Conservation (phyloP, 2,329 filamentous ascomycete genomes). For the Pseudogymnoascus destructans region DNA sequence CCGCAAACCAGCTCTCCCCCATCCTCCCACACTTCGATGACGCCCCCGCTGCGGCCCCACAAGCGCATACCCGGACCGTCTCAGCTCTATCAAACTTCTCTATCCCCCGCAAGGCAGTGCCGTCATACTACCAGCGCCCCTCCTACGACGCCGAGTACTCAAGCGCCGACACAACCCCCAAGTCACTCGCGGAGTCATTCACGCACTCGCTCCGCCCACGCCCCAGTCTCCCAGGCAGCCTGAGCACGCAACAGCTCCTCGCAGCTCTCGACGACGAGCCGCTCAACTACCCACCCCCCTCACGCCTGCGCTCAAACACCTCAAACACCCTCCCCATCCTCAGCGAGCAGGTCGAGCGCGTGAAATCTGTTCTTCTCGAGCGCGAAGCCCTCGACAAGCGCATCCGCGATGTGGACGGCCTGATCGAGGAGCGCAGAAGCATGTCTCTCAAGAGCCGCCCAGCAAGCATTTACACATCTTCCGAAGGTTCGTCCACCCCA, state of each 20-base stretch:
- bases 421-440: conserved; percentile 45
- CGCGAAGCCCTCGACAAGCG: conserved; percentile 43
- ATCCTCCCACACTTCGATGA: conserved; percentile 37
- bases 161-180: neutral
- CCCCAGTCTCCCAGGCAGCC: conserved; percentile 15
- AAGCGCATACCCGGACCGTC: conserved; percentile 21
- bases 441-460: conserved; percentile 32
- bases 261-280: conserved; percentile 17
- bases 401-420: conserved; percentile 45
- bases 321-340: conserved; percentile 21
- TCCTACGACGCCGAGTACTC: neutral
- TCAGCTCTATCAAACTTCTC: conserved; percentile 20
- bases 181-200: neutral
- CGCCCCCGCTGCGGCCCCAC: conserved; percentile 9
- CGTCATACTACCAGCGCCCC: conserved; percentile 11
- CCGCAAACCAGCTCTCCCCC: conserved; percentile 38
- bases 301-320: conserved; percentile 22
- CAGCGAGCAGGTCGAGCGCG: conserved; percentile 19
- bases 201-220: conserved; percentile 15
- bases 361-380: conserved; percentile 24
- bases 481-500: conserved; percentile 16
- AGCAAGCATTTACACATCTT: conserved; percentile 21
- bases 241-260: conserved; percentile 20
- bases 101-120: conserved; percentile 23
- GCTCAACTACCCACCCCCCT: conserved; percentile 16